Base-by-base conservation (phyloP, 2,329 filamentous ascomycete genomes). In the Ophiognomonia clavigignenti-juglandacearum region DNA sequence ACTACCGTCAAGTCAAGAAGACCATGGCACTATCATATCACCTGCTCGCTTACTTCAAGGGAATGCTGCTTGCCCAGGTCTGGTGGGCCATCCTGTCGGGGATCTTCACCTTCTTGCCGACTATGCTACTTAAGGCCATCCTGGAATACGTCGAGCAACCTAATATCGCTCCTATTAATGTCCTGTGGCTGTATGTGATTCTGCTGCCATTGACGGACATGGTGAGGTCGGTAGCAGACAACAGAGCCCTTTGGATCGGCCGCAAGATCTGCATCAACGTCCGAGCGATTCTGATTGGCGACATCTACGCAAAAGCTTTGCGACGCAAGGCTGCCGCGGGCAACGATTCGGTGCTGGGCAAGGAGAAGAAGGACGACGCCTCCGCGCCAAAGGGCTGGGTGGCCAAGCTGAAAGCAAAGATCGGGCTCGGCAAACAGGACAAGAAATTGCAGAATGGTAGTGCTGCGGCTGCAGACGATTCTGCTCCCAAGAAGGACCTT, bases 271-370 rank as follows among this genome's bases (percentile, higher is more conserved):
- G 91, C 67, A 92, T 98, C 58, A 85, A 89, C 52, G 76, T 97
- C 36, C 86, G 92, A 53, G 91, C 93, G 42, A 93, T 98, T 61
- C 90, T 98, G 53, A 89, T 98, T 55, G 93, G 93, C 46, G 93
- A 98, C 61, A 93, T 98, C 39, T 98, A 98, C 64, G 88, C 90
- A 48, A 98, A 98, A 69, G 89, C 93, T 2, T 76, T 98, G 16
- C 83, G 95, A 54, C 84, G 93, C 57, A 95, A 95, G 66, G 92
- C 90, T 16, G 85, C 89, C 19, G 83, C 91, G 8, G 80, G 83
- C 16, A 77, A 75, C 31, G 90, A 97, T 56, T 83, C 85, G 44
- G 75, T 85, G 1, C 72, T 93, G 14, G 86, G 88, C 35, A 70
- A 73, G 48, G 64, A 72, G 22, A 59, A 72, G 8, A 66, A 73